phyloP scores from a whole-genome alignment of 1,139 yeast genomes.

The Maudiozyma humilis region DNA sequence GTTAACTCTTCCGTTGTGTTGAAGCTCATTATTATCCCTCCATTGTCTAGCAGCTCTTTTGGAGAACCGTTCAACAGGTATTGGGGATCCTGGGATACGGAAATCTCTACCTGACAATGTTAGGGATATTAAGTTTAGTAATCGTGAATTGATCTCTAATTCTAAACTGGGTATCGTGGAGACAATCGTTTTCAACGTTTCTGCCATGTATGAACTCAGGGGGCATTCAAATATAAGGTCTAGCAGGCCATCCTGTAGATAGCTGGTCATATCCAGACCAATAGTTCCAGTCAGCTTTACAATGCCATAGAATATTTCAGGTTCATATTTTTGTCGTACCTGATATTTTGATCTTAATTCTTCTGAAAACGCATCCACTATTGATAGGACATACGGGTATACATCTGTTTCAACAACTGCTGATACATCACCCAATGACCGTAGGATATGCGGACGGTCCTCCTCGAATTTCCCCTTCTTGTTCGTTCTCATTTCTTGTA shows the following conservation, averaged over 20 bases:
- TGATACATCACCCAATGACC: slow-evolving; percentile 78
- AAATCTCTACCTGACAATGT: slow-evolving; percentile 76
- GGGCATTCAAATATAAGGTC: slow-evolving; percentile 79
- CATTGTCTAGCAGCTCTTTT: slow-evolving; percentile 64
- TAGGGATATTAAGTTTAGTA: slow-evolving; percentile 62
- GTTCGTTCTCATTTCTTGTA: slow-evolving; percentile 51
- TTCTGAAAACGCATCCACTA: slow-evolving; percentile 73
- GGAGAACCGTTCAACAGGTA: slow-evolving; percentile 46
- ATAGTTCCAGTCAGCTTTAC: slow-evolving; percentile 82
- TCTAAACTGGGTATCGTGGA: slow-evolving; percentile 77
- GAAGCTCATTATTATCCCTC: slow-evolving; percentile 61
- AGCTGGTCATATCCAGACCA: slow-evolving; percentile 86
- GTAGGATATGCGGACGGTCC: slow-evolving; percentile 70
- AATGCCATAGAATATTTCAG: slow-evolving; percentile 82
- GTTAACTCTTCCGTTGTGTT: slow-evolving; percentile 39
- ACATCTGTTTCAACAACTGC: slow-evolving; percentile 78
- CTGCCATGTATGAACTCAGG: slow-evolving; percentile 68
- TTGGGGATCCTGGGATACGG: slow-evolving; percentile 85
- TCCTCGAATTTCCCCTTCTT: slow-evolving; percentile 15
- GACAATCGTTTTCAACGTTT: slow-evolving; percentile 59
- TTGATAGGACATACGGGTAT: slow-evolving; percentile 81
- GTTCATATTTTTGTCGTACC: slow-evolving; percentile 64
- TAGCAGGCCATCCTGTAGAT: slow-evolving; percentile 70
- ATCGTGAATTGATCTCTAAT: slow-evolving; percentile 58
- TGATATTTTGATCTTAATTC: slow-evolving; percentile 66